These are phyloP conservation scores for Volvox africanus DNA, from an alignment of 139 green algal species.

Conservation along the genomic window DNA sequence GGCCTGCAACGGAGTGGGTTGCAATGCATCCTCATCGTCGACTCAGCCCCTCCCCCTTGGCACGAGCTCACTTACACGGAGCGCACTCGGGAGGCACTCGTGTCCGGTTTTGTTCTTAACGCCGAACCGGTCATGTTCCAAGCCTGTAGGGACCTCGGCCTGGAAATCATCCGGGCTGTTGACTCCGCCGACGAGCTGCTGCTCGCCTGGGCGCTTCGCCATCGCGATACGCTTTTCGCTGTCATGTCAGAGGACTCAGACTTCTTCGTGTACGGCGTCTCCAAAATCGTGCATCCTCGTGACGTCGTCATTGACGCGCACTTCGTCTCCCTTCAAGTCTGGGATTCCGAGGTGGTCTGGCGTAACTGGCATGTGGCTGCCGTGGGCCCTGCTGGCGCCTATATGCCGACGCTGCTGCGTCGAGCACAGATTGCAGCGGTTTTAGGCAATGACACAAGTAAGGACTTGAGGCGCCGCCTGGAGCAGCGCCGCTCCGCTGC, in stretches of 20 bases:
- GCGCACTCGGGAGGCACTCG: background rate
- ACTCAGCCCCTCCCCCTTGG: constrained; percentile 8
- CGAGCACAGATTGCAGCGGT: constrained; percentile 49
- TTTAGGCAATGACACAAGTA: constrained; percentile 17
- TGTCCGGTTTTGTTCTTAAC: background rate
- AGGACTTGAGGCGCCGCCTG: constrained; percentile 8
- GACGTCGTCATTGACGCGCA: constrained; percentile 41
- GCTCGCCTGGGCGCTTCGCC: background rate
- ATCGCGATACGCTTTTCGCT: constrained; percentile 25
- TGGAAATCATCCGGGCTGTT: background rate
- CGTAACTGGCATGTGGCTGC: background rate
- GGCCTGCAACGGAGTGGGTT: constrained; percentile 37
- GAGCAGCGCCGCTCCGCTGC: background rate
- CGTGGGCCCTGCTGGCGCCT: background rate
- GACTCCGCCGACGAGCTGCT: constrained; percentile 43
- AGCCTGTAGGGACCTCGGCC: constrained; percentile 23
- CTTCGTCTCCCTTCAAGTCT: constrained; percentile 39
- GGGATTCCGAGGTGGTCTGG: constrained; percentile 22
- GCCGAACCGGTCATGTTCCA: constrained; percentile 2
- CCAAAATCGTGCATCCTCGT: background rate
- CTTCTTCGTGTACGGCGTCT: constrained; percentile 50
- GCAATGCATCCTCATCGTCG: background rate
- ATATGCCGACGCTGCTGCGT: constrained; percentile 12
- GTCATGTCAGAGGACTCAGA: constrained; percentile 42
- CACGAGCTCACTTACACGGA: background rate